Base-by-base conservation (phyloP, 805 yeast genomes). In the Kodamaea sagamina region DNA sequence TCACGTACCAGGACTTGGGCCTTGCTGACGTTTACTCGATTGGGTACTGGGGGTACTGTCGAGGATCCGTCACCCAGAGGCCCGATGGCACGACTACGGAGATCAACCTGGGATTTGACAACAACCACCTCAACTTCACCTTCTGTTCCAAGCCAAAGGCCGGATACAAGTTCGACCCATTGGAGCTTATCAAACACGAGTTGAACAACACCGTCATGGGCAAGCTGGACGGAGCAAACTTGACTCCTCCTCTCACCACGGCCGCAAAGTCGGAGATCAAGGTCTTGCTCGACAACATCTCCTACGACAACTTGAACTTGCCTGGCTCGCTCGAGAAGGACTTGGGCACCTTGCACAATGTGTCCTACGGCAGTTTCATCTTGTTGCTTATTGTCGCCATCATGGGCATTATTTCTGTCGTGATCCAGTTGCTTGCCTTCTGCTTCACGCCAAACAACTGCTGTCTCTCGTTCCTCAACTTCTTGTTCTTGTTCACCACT, bases 321-420 rank as follows among this genome's bases (percentile, higher is more conserved):
- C 93, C 96, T 1, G 68, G 71, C 3, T 64, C 71, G 19, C 60
- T 88, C 41, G 61, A 73, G 35, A 55, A 68, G 12, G 76, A 82
- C 49, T 54, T 76, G 45, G 58, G 56, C 4, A 59, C 73, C 3
- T 69, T 79, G 42, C 70, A 76, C 49, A 60, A 55, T 22, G 62
- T 81, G 9, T 76, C 82, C 2, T 72, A 74, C 48, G 79, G 86
- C 39, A 76, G 83, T 55, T 85, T 85, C 63, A 64, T 57, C 6
- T 44, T 68, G 32, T 47, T 68, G n/a, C 46, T 69, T 9, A 58
- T 62, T 1, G 39, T 34, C 6, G 62, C 63, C 3, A 58, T 59
- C 2, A 49, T 68, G 28, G 53, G 65, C 60, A 79, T 59, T 63
- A 77, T 60, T 58, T 80, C 61, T 42, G 75, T 47, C 63, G 73